Evolutionary conservation across 2,329 filamentous ascomycete species (phyloP), one percentile per base, ranked within the genome.

Genomic region (Hirsutella rhossiliensis): DNA sequence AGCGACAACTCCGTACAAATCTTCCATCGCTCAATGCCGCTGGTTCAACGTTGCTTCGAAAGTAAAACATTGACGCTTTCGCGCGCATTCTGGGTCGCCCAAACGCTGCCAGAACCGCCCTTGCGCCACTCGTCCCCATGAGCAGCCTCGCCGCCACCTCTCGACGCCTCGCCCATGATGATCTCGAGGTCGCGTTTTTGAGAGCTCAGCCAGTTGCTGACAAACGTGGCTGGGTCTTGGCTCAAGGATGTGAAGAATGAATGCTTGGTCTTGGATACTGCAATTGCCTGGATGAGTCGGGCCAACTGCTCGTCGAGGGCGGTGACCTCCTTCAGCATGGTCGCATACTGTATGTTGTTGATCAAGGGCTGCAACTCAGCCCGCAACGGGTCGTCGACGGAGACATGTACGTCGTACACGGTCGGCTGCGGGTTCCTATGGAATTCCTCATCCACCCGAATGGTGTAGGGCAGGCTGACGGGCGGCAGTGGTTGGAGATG

Each of bases 101-200:
- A 80, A 28, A 78, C 61, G 48, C 75, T 75, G 40, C 68, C 65
- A 46, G 60, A 61, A 5, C 75, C 75, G 13, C 75, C 73, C 47
- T 73, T 73, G 49, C 83, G 73, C 81, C 83, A 89, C 60, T 87
- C 84, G 51, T 81, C 78, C 4, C 75, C 75, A 3, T 63, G 64
- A 3, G 69, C 66, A 48, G 73, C 66, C 50, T 78, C 73, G 39
- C 72, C 69, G 31, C 74, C 69, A 65, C 84, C 68, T 44, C 80
- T 73, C 42, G 78, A 76, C 2, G 82, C 80, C 63, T 96, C 89
- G 46, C 88, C 90, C 49, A 92, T 74, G 40, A 96, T 82, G 7
- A 92, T 80, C 57, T 94, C 88, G 31, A 96, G 70, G 60, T 97
- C 90, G 41, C 89, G 75, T 65, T 88, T 88, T 68, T 98, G 92